A percentile compares a stretch with the other conserved stretches of the same genome.
Conservation (phyloP, 2,329 filamentous ascomycete genomes). For the Seiridium unicorne region DNA sequence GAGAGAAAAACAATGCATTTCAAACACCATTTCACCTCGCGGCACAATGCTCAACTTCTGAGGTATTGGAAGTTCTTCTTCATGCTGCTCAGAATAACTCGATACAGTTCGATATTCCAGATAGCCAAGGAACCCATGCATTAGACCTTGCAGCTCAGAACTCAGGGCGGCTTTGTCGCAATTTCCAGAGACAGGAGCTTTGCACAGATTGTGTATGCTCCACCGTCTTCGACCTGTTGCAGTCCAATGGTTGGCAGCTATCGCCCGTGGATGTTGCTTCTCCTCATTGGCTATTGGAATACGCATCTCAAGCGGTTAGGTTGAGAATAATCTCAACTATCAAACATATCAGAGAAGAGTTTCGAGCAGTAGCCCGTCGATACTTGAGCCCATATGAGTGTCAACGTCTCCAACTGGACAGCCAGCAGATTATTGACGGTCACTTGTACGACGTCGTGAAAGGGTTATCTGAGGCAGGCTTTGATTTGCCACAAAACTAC, state of each 20-base stretch:
- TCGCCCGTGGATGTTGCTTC: not conserved
- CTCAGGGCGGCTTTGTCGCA: not conserved
- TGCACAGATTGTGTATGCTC: not conserved
- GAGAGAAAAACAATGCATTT: not conserved
- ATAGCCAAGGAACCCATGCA: not conserved
- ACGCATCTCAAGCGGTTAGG: not conserved
- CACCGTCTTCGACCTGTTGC: not conserved
- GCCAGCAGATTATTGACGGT: not conserved
- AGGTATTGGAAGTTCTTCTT: not conserved
- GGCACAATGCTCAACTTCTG: not conserved
- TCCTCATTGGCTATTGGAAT: not conserved
- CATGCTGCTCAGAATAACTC: not conserved
- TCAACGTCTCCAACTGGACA: not conserved
- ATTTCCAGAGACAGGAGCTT: not conserved
- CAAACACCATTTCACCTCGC: slow-evolving; percentile 1
- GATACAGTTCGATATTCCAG: not conserved
- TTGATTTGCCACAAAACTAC: not conserved
- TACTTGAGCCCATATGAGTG: not conserved
- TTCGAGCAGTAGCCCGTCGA: not conserved
- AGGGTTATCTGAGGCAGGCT: not conserved
- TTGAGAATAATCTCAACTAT: not conserved
- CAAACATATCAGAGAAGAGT: not conserved
- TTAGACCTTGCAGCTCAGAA: not conserved
- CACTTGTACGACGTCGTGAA: not conserved
- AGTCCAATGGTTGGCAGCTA: not conserved